A percentile compares a stretch with the other conserved stretches of the same genome.
Evolutionary conservation across 1,284 basidiomycete species (phyloP).

Genomic region (Tilletia walkeri): DNA sequence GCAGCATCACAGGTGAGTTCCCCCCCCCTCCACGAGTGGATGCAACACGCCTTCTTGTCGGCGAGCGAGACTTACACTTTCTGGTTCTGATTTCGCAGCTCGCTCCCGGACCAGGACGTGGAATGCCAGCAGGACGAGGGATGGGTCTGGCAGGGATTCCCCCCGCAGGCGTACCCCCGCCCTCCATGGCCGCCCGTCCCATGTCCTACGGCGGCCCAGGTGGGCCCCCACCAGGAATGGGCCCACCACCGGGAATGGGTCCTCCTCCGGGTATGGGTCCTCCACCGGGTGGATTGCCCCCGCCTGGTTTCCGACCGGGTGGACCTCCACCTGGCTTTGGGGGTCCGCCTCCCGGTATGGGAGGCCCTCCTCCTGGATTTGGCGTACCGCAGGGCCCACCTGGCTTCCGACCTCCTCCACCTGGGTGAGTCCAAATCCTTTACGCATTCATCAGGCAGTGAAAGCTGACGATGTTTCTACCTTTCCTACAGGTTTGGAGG

Average conservation of each 20-base stretch:
- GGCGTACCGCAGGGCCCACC: slow-evolving; percentile 15
- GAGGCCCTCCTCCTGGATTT: slow-evolving; percentile 19
- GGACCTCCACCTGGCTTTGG: slow-evolving; percentile 43
- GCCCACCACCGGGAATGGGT: slow-evolving; percentile 20
- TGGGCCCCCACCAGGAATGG: slow-evolving; percentile 54
- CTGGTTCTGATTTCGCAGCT: slow-evolving; percentile 61
- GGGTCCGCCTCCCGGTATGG: slow-evolving; percentile 22
- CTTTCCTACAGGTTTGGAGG: slow-evolving; percentile 3
- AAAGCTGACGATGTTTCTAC: background rate
- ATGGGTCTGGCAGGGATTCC: slow-evolving; percentile 70
- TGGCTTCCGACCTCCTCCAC: slow-evolving; percentile 18
- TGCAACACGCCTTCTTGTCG: no score
- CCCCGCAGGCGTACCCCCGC: slow-evolving; percentile 61
- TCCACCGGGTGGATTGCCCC: slow-evolving; percentile 49
- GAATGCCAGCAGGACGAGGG: slow-evolving; percentile 91
- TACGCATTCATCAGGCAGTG: background rate
- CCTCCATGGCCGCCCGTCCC: slow-evolving; percentile 58
- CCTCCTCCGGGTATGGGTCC: slow-evolving; percentile 17
- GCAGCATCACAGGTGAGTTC: slow-evolving; percentile 70
- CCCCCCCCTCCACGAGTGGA: slow-evolving; percentile 22
- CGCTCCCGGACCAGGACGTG: slow-evolving; percentile 84
- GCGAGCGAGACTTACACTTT: no score
- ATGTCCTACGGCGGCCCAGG: slow-evolving; percentile 59
- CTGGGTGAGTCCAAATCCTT: background rate
- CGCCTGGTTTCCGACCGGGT: slow-evolving; percentile 13